A percentile compares a stretch with the other conserved stretches of the same genome.
Conservation (phyloP, 169 alveolate species). For the Plasmodium ovale region DNA sequence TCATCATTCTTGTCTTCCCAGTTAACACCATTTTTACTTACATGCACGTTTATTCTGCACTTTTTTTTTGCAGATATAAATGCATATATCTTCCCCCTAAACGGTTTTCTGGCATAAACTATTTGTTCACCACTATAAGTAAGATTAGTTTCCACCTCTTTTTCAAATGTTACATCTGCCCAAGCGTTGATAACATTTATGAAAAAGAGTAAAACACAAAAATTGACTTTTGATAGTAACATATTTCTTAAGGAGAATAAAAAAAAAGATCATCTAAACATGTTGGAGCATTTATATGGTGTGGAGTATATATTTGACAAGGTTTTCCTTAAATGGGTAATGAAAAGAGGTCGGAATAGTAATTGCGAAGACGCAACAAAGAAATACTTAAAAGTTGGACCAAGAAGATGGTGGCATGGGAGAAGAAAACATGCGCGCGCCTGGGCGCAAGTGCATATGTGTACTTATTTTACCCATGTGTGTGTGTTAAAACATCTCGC, state of each 20-base stretch:
- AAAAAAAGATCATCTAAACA: too few species aligned
- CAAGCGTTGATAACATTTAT: neutral
- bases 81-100: slow-evolving; percentile 36
- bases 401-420: too few species aligned
- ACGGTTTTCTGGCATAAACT: slow-evolving; percentile 2
- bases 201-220: neutral
- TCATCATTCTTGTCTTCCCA: slow-evolving; percentile 11
- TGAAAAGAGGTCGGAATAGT: too few species aligned
- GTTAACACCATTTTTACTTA: neutral
- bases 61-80: slow-evolving; percentile 13
- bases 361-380: too few species aligned
- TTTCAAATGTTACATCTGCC: slow-evolving; percentile 21
- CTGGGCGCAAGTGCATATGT: too few species aligned
- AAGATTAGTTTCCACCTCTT: neutral
- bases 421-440: too few species aligned
- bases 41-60: slow-evolving; percentile 13
- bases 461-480: too few species aligned
- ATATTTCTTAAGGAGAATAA: neutral
- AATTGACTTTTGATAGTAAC: neutral
- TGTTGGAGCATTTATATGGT: too few species aligned
- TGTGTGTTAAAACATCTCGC: too few species aligned
- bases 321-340: too few species aligned
- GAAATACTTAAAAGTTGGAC: too few species aligned
- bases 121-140: neutral
- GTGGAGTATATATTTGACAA: too few species aligned